Conservation (phyloP, 495 filamentous ascomycete species). For the Aspergillus nanangensis region DNA sequence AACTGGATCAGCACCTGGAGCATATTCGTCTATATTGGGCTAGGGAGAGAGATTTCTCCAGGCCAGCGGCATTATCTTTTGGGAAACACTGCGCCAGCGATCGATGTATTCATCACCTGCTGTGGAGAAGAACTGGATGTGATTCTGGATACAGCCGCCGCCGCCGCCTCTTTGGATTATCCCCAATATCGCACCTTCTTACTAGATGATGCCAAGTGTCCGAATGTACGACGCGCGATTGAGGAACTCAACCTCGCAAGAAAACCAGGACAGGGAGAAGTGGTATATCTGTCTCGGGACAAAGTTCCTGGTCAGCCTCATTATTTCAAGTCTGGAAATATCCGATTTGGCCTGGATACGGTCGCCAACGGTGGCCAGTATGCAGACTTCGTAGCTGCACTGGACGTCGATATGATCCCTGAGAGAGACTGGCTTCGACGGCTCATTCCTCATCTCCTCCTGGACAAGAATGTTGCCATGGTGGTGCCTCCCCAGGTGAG, state of each 20-base stretch:
- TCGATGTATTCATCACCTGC: conserved; percentile 50
- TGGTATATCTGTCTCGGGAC: conserved; percentile 44
- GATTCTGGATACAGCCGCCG: conserved; percentile 49
- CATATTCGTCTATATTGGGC: no score
- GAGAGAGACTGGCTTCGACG: conserved; percentile 49
- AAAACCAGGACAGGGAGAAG: neutral
- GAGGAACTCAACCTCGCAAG: neutral
- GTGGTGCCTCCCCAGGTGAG: no score
- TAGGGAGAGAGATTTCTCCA: no score
- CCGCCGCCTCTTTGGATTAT: conserved; percentile 45
- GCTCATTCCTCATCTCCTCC: conserved; percentile 42
- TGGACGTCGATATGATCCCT: conserved; percentile 58
- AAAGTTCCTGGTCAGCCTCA: conserved; percentile 44
- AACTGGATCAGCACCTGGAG: no score
- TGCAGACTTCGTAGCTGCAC: conserved; percentile 43
- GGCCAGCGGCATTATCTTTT: no score
- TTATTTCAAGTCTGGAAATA: conserved; percentile 54
- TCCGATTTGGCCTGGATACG: conserved; percentile 44
- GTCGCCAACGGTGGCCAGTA: conserved; percentile 30
- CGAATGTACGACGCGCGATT: conserved; percentile 14
- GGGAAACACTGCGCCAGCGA: conserved; percentile 21
- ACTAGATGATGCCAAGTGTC: conserved; percentile 44
- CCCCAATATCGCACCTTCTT: conserved; percentile 47
- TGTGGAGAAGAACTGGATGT: conserved; percentile 49
- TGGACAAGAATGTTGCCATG: no score